Conservation (phyloP, 75 land plant species). For the Cunninghamia lanceolata region DNA sequence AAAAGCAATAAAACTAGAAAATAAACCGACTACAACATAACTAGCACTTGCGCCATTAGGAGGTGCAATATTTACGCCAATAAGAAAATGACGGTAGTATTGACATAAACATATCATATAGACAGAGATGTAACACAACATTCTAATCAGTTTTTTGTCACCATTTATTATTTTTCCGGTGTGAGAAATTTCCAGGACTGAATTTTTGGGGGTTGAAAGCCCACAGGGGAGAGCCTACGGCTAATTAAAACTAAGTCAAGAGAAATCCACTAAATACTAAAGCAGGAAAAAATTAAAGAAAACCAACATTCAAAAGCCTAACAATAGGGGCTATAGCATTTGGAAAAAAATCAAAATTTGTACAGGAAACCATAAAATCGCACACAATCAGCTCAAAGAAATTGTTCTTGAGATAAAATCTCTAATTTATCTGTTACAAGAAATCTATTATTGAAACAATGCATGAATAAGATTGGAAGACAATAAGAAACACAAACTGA, state of each 20-base stretch:
- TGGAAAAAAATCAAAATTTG: neutral
- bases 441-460: neutral
- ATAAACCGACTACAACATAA: neutral
- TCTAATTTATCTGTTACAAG: neutral
- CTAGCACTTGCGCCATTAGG: too few species aligned
- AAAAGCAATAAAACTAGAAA: neutral
- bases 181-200: neutral
- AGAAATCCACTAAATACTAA: neutral
- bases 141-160: too few species aligned
- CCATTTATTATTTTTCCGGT: too few species aligned
- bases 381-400: neutral
- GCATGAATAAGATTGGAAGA: neutral
- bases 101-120: too few species aligned
- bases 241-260: neutral
- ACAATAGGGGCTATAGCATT: neutral
- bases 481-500: neutral
- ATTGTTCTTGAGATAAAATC: neutral
- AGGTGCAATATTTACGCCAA: too few species aligned
- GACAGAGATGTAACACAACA: too few species aligned
- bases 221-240: neutral
- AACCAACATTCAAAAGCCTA: neutral
- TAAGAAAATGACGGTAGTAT: too few species aligned
- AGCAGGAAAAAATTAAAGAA: neutral
- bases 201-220: neutral
- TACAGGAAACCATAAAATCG: neutral